These are phyloP conservation scores for Pleurozium schreberi DNA, from an alignment of 225 moss, liverwort and hornwort species.

Conservation along the genomic window DNA sequence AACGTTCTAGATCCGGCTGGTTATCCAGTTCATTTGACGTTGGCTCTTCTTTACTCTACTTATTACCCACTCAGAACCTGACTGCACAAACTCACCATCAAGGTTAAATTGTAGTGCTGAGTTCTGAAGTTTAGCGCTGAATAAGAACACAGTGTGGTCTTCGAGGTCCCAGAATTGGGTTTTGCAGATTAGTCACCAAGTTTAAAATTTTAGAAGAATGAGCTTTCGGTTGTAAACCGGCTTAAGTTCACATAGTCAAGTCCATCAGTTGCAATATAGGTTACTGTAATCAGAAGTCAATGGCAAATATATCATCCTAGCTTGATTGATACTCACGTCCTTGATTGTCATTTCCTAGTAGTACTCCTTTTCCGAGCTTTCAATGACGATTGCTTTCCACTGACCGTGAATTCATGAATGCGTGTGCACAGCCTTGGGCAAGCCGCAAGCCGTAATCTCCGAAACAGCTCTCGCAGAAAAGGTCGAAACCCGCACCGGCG, in stretches of 20 bases:
- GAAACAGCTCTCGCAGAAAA: constrained; percentile 14
- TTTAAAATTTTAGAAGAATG: too few species aligned
- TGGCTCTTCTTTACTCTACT: background rate
- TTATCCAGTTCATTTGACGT: background rate
- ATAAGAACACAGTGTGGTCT: background rate
- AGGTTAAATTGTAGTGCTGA: background rate
- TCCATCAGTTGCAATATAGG: background rate
- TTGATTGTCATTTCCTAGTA: background rate
- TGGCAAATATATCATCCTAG: background rate
- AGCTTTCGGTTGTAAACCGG: background rate
- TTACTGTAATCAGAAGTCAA: background rate
- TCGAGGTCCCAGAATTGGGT: too few species aligned
- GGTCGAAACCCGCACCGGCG: background rate
- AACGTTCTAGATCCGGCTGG: background rate
- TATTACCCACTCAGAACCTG: background rate
- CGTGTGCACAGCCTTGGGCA: constrained; percentile 21
- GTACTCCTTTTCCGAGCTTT: background rate
- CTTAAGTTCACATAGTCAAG: background rate
- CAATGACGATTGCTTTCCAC: background rate
- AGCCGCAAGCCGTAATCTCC: constrained; percentile 21
- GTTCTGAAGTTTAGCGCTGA: background rate
- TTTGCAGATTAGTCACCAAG: background rate
- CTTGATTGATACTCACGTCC: background rate
- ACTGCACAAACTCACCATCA: background rate
- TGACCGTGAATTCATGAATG: background rate